Evolutionary conservation across 2,329 filamentous ascomycete species (phyloP).

Genomic region (Fusarium sp.): DNA sequence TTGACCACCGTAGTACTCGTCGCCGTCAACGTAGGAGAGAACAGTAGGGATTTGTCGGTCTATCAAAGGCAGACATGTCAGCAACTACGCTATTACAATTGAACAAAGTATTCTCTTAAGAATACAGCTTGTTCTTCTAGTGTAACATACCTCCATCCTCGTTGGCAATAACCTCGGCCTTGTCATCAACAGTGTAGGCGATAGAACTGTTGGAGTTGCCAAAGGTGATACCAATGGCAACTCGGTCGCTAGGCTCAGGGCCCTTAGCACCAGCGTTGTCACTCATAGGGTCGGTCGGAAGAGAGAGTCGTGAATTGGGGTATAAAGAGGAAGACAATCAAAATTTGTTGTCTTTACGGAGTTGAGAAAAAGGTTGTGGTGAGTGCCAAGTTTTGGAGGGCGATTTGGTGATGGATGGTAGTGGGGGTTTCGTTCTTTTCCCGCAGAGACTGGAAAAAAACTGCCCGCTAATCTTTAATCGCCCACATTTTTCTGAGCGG

Average conservation of each 20-base stretch:
- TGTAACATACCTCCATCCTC: constrained; percentile 86
- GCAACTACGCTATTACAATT: neutral
- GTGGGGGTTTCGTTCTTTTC: constrained; percentile 48
- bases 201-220: constrained; percentile 99
- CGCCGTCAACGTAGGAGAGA: constrained; percentile 93
- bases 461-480: constrained; percentile 44
- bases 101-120: neutral
- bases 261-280: constrained; percentile 59
- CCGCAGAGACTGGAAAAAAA: constrained; percentile 45
- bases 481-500: constrained; percentile 38
- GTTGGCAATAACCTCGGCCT: constrained; percentile 97
- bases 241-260: constrained; percentile 68
- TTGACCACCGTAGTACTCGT: constrained; percentile 96
- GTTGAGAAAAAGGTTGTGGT: constrained; percentile 23
- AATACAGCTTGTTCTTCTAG: neutral
- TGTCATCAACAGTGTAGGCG: constrained; percentile 91
- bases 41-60: constrained; percentile 97
- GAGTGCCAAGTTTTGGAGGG: constrained; percentile 42
- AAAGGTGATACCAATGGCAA: constrained; percentile 95
- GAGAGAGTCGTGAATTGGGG: neutral
- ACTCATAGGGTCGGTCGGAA: constrained; percentile 56
- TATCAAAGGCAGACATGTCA: constrained; percentile 53
- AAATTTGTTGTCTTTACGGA: constrained; percentile 26
- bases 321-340: constrained; percentile 17
- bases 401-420: constrained; percentile 35